phyloP scores from a whole-genome alignment of 805 yeast species.

The Saccharomyces mikatae region DNA sequence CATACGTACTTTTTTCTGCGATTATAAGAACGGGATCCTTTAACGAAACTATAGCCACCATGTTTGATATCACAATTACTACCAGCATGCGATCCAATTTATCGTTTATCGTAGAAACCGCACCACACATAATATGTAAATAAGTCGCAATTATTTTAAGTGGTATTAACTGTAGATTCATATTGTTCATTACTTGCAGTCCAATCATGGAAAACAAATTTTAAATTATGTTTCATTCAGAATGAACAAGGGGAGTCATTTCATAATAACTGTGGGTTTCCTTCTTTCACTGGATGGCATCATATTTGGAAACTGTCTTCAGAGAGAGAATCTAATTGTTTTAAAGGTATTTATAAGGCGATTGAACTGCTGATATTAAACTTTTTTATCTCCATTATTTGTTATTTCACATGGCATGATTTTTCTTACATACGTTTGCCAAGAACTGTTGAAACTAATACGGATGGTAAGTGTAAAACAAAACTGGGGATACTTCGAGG shows the following conservation, averaged over 20 bases:
- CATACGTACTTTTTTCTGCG: slow-evolving; percentile 52
- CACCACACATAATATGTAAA: slow-evolving; percentile 10
- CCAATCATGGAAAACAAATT: slow-evolving; percentile 7
- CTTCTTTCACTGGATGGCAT: slow-evolving; percentile 9
- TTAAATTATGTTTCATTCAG: slow-evolving; percentile 15
- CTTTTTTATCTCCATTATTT: slow-evolving; percentile 10
- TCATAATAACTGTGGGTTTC: slow-evolving; percentile 13
- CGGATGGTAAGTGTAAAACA: neutral
- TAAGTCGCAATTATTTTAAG: slow-evolving; percentile 12
- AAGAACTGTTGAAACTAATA: slow-evolving; percentile 6
- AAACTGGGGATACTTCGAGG: slow-evolving; percentile 15
- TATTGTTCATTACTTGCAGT: slow-evolving; percentile 25
- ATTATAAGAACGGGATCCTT: slow-evolving; percentile 46
- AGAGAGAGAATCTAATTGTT: neutral
- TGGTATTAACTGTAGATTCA: slow-evolving; percentile 25
- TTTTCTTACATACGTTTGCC: slow-evolving; percentile 21
- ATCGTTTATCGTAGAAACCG: slow-evolving; percentile 9
- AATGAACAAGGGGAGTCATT: slow-evolving; percentile 14
- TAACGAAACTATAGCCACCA: slow-evolving; percentile 34
- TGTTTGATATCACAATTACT: slow-evolving; percentile 43
- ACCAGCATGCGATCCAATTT: slow-evolving; percentile 43
- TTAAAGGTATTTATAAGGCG: slow-evolving; percentile 3
- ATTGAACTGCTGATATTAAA: slow-evolving; percentile 11
- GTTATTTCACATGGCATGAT: slow-evolving; percentile 18
- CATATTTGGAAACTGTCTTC: slow-evolving; percentile 7